These are phyloP conservation scores for Phytopythium ostracodes DNA, from an alignment of 352 stramenopile genomes.

Conservation along the genomic window DNA sequence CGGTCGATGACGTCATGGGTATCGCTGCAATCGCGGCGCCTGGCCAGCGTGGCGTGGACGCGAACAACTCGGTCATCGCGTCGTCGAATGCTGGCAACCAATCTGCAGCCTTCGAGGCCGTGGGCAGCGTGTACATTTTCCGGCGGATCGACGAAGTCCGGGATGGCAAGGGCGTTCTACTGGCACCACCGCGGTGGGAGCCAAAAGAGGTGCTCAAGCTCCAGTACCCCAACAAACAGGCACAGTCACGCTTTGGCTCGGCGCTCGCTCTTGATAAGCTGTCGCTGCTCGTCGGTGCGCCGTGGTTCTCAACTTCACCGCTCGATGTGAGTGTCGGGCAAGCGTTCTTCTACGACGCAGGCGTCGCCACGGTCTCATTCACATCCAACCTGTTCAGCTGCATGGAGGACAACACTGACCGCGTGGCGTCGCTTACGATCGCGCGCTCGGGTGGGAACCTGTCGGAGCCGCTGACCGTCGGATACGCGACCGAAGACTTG, in stretches of 20 bases:
- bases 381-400: slow-evolving; percentile 53
- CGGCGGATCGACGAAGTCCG: slow-evolving; percentile 52
- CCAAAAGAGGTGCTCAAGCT: slow-evolving; percentile 75
- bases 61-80: slow-evolving; percentile 74
- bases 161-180: slow-evolving; percentile 61
- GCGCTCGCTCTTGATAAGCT: slow-evolving; percentile 50
- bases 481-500: slow-evolving; percentile 76
- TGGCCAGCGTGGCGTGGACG: slow-evolving; percentile 65
- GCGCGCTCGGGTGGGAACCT: slow-evolving; percentile 38
- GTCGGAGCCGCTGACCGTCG: slow-evolving; percentile 47
- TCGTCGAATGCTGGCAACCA: slow-evolving; percentile 21
- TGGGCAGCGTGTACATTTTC: slow-evolving; percentile 73
- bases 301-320: slow-evolving; percentile 46
- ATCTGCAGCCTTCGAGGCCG: slow-evolving; percentile 24
- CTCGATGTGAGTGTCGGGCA: slow-evolving; percentile 37
- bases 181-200: slow-evolving; percentile 60
- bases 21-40: slow-evolving; percentile 80
- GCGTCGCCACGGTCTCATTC: slow-evolving; percentile 52
- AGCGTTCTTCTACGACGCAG: slow-evolving; percentile 64
- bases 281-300: slow-evolving; percentile 53
- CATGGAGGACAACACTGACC: slow-evolving; percentile 53
- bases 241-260: slow-evolving; percentile 46
- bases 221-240: slow-evolving; percentile 67
- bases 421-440: slow-evolving; percentile 60
- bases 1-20: slow-evolving; percentile 76